Evolutionary conservation across 1,284 basidiomycete species (phyloP), one percentile per base, ranked within the genome.

Genomic region (Cyathus olla): DNA sequence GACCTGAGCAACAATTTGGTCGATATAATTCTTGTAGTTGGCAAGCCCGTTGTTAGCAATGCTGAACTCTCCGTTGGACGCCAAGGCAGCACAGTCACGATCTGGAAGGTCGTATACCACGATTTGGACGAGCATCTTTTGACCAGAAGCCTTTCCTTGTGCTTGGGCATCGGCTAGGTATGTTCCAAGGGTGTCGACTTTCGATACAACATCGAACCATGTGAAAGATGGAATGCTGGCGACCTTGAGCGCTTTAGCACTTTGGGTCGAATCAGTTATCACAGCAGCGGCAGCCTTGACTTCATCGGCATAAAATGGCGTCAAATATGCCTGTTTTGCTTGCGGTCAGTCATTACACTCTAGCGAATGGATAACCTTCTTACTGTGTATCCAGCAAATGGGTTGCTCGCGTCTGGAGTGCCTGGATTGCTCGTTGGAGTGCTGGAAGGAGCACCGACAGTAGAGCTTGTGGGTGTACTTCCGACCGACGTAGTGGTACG

Each of bases 1-100:
- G 71, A 90, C 81, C 63, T 85, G 83, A 57, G 85, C 84, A 52
- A 86, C 86, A 57, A 91, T 77, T 60, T 83, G 82, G 74, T 90
- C 88, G 64, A 90, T 89, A 78, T 90, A 90, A 65, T 78, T 75
- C 70, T 82, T 72, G 79, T 90, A 89, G 68, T 87, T 85, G 58
- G 80, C 80, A 58, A 84, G 78, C 59, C 88, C 87, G 68, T 81
- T 80, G 72, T 89, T 76, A 55, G 84, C 83, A 66, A 89, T 87
- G 55, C 75, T 77, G 77, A 88, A 88, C 74, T 89, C 88, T 77
- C 88, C 88, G 67, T 90, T 90, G 48, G 88, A 90, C 26, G 88
- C 87, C 65, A 80, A 75, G 59, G 88, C 89, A 60, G 87, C 86
- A 68, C 89, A 90, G 66, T 90, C 88, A 76, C 88, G 86, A 65